Percentiles rank a stretch among this genome's conserved stretches.
Evolutionary conservation across 2,329 filamentous ascomycete species (phyloP).

Genomic region (Aureobasidium sp.): DNA sequence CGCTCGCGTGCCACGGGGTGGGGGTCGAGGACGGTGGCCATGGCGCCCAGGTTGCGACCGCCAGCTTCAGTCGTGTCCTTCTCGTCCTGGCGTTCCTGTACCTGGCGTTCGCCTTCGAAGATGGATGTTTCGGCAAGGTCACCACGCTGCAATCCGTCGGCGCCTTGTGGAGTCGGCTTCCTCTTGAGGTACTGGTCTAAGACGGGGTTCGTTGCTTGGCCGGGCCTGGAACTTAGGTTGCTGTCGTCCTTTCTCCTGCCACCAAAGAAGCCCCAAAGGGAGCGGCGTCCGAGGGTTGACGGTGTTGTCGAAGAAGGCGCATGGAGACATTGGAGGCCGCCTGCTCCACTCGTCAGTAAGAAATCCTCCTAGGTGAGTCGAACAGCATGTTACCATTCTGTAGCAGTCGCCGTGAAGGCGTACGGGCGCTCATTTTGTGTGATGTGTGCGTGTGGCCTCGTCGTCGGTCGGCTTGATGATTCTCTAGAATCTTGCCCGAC

Average conservation of each 20-base stretch:
- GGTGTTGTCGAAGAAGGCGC: constrained; percentile 15
- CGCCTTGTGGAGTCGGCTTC: constrained; percentile 22
- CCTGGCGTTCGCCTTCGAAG: constrained; percentile 40
- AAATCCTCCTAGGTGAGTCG: background rate
- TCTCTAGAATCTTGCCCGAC: background rate
- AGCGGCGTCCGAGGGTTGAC: constrained; percentile 18
- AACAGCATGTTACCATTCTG: constrained; percentile 47
- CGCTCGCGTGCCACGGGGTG: constrained; percentile 62
- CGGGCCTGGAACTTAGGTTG: background rate
- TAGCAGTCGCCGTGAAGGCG: constrained; percentile 56
- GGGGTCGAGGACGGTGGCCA: constrained; percentile 65
- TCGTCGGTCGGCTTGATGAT: background rate
- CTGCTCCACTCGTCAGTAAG: constrained; percentile 1
- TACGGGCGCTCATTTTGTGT: constrained; percentile 55
- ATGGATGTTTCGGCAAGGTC: constrained; percentile 45
- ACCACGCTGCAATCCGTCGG: constrained; percentile 29
- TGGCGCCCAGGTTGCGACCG: constrained; percentile 43
- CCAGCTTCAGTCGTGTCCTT: constrained; percentile 21
- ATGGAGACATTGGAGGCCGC: constrained; percentile 19
- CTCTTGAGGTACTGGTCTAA: constrained; percentile 51
- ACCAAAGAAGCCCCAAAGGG: constrained; percentile 20
- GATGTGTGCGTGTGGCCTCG: constrained; percentile 1
- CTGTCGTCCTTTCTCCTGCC: constrained; percentile 18
- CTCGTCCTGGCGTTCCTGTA: constrained; percentile 19
- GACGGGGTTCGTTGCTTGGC: constrained; percentile 45